A percentile compares a stretch with the other conserved stretches of the same genome.
Evolutionary conservation across 2,329 filamentous ascomycete genomes (phyloP).

Genomic region (Diaporthe citriasiana): DNA sequence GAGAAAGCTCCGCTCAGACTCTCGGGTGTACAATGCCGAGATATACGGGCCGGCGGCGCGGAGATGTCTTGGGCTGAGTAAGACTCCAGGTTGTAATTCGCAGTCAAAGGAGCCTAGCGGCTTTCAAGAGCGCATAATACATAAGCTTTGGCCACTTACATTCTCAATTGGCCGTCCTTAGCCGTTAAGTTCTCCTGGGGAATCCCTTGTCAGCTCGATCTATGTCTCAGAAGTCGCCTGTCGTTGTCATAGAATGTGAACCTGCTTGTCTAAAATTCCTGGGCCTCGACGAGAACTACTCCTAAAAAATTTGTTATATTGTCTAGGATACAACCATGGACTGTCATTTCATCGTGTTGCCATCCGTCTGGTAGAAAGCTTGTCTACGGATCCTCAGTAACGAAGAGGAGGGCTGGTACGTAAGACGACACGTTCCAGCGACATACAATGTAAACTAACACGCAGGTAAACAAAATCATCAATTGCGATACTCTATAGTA

Average conservation of each 20-base stretch:
- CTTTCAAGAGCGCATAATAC: not conserved
- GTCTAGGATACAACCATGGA: accelerated
- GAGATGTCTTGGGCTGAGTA: constrained; percentile 32
- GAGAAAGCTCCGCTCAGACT: not conserved
- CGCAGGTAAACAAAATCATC: no score
- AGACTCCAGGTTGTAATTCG: constrained; percentile 18
- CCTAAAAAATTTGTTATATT: not conserved
- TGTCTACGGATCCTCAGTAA: not conserved
- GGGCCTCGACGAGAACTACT: no score
- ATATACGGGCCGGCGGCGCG: not conserved
- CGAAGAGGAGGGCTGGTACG: not conserved
- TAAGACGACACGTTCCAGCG: not conserved
- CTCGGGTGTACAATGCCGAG: not conserved
- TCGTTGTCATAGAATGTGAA: not conserved
- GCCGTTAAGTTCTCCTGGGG: not conserved
- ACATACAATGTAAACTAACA: not conserved
- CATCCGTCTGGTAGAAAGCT: no score
- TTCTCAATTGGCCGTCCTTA: not conserved
- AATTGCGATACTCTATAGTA: not conserved
- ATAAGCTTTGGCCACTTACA: not conserved
- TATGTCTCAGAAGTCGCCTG: not conserved
- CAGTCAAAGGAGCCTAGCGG: constrained; percentile 28
- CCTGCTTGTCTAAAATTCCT: not conserved
- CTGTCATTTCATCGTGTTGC: no score
- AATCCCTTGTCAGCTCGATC: not conserved